phyloP scores from a whole-genome alignment of 345 rosid genomes.

The Pugionium cornutum region DNA sequence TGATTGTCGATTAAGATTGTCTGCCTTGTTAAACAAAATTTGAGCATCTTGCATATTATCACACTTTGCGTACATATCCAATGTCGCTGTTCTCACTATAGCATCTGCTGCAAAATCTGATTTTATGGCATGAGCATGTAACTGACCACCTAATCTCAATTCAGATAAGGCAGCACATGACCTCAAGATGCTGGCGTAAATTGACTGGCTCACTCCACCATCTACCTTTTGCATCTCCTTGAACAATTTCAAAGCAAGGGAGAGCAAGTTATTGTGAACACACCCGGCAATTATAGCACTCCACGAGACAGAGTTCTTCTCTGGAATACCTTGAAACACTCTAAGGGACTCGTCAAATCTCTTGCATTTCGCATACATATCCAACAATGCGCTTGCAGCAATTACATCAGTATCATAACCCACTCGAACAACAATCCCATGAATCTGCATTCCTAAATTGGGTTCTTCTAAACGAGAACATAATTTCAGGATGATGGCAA shows the following conservation, averaged over 20 bases:
- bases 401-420: slow-evolving; percentile 68
- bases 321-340: slow-evolving; percentile 60
- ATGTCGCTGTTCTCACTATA: slow-evolving; percentile 78
- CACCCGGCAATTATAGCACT: slow-evolving; percentile 83
- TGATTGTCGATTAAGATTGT: slow-evolving; percentile 61
- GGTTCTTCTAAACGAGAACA: slow-evolving; percentile 54
- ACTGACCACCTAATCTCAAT: slow-evolving; percentile 61
- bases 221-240: slow-evolving; percentile 64
- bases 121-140: slow-evolving; percentile 84
- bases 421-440: slow-evolving; percentile 52
- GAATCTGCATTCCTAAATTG: slow-evolving; percentile 67
- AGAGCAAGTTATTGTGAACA: slow-evolving; percentile 58
- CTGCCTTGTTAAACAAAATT: slow-evolving; percentile 64
- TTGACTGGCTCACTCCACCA: slow-evolving; percentile 72
- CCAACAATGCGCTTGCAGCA: slow-evolving; percentile 76
- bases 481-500: slow-evolving; percentile 64
- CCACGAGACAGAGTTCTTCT: slow-evolving; percentile 80
- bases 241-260: slow-evolving; percentile 59
- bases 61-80: slow-evolving; percentile 96
- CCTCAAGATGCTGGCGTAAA: slow-evolving; percentile 80
- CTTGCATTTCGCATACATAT: slow-evolving; percentile 87
- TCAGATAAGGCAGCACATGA: slow-evolving; percentile 69
- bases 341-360: slow-evolving; percentile 55
- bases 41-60: slow-evolving; percentile 63
- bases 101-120: slow-evolving; percentile 57